Conservation (phyloP, 495 filamentous ascomycete genomes). For the Talaromyces trachyspermus region DNA sequence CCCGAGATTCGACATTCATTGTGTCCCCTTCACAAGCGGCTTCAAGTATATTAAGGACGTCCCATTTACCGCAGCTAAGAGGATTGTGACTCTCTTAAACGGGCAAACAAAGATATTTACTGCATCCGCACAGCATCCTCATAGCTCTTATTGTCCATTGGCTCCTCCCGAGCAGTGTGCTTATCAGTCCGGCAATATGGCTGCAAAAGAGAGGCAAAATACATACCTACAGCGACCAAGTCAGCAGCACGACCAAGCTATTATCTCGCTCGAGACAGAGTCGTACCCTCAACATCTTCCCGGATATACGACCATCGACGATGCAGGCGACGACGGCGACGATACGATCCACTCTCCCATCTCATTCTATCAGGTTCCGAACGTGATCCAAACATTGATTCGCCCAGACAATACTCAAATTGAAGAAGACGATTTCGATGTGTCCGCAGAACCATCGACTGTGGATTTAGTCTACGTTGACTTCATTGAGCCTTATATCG, state of each 20-base stretch:
- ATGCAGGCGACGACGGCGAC: slow-evolving; percentile 78
- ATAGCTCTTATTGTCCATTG: slow-evolving; percentile 15
- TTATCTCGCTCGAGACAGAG: slow-evolving; percentile 15
- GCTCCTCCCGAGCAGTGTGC: slow-evolving; percentile 33
- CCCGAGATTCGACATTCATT: slow-evolving; percentile 73
- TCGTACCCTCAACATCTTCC: slow-evolving; percentile 42
- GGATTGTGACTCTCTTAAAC: slow-evolving; percentile 68
- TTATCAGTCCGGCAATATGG: slow-evolving; percentile 9
- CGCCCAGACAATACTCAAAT: slow-evolving; percentile 33
- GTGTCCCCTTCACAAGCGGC: slow-evolving; percentile 83
- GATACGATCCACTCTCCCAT: slow-evolving; percentile 78
- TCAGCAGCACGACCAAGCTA: slow-evolving; percentile 11
- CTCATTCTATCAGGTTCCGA: slow-evolving; percentile 69
- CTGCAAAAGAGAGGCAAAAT: not conserved
- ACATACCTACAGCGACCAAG: not conserved
- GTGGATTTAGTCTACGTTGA: slow-evolving; percentile 89
- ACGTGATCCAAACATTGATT: slow-evolving; percentile 65
- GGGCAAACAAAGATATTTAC: slow-evolving; percentile 52
- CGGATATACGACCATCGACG: slow-evolving; percentile 87
- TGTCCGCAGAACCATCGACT: slow-evolving; percentile 42
- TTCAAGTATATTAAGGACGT: slow-evolving; percentile 76
- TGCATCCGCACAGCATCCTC: slow-evolving; percentile 12
- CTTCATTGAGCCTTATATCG: slow-evolving; percentile 75
- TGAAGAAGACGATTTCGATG: slow-evolving; percentile 21
- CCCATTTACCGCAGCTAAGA: slow-evolving; percentile 62